These are phyloP conservation scores for Coleophoma cylindrospora DNA, from an alignment of 2,329 filamentous ascomycete species.

Conservation along the genomic window DNA sequence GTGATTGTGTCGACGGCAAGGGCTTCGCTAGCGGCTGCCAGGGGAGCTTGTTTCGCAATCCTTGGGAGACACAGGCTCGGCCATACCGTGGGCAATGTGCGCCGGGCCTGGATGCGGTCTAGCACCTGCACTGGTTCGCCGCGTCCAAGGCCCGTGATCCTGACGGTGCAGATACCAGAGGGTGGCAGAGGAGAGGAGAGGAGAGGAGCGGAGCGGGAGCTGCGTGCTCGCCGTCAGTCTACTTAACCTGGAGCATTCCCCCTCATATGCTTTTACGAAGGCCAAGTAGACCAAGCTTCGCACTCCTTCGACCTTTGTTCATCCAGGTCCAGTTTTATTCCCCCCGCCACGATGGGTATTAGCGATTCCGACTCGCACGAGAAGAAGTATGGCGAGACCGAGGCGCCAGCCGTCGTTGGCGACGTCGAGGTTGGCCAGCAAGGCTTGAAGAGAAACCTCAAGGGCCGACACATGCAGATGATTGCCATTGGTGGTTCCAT, in stretches of 20 bases:
- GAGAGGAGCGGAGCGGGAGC: neutral
- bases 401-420: conserved; percentile 1
- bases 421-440: conserved; percentile 17
- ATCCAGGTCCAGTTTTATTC: neutral
- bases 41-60: neutral
- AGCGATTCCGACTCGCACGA: conserved; percentile 5
- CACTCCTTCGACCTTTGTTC: neutral
- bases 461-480: conserved; percentile 45
- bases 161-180: neutral
- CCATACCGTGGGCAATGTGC: neutral
- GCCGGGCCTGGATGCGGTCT: neutral
- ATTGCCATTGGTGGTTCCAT: conserved; percentile 46
- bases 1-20: neutral
- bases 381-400: conserved; percentile 9
- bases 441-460: conserved; percentile 31
- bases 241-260: neutral
- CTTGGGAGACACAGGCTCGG: neutral
- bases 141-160: neutral
- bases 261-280: neutral
- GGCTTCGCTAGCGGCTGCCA: neutral
- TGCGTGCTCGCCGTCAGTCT: neutral
- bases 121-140: neutral
- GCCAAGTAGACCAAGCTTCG: neutral
- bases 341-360: conserved; percentile 2
- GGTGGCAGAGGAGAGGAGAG: neutral